Evolutionary conservation across 306 rosid genomes (phyloP), one percentile per base, ranked within the genome.

Genomic region (Alnus rubra): DNA sequence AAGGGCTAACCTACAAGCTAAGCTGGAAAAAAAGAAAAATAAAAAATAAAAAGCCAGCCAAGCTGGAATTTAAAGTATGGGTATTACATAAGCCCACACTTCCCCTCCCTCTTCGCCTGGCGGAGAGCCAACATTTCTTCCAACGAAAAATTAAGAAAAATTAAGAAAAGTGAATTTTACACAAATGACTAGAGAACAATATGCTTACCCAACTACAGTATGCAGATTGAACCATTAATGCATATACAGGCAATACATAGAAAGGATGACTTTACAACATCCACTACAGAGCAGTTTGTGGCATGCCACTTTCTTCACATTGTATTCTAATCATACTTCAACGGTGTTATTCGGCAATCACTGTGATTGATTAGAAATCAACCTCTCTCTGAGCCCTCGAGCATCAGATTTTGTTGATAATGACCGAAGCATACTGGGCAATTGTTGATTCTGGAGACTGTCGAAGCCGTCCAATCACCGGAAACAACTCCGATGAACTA

Each of bases 401-500:
- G 90, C 79, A 31, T 92, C 94, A 37, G 89, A 91, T 92, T 82
- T 89, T 93, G 90, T 74, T 78, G 49, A 91, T 75, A 58, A 95
- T 88, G 9, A 85, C 83, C 0, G 91, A 78, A 31, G 92, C 96
- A 71, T 90, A 90, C 59, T 93, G 90, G 72, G 96, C 89, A 75
- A 95, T 90, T 55, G 87, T 81, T 70, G 93, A 82, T 83, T 95
- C 98, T 14, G 95, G 94, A 63, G 97, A 93, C 71, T 93, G 93
- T 52, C 82, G 84, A 48, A 95, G 98, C 81, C 91, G 79, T 69
- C 90, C 92, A 59, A 95, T 88, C 69, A 87, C 89, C 1, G 94
- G 88, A 83, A 89, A 91, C 86, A 95, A 65, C 44, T 88, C 87
- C 7, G 99, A 95, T 60, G 97, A 91, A 80, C 91, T 86, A 5